A percentile compares a stretch with the other conserved stretches of the same genome.
phyloP scores from a whole-genome alignment of 2,329 filamentous ascomycete species.

The Venturia aucupariae region DNA sequence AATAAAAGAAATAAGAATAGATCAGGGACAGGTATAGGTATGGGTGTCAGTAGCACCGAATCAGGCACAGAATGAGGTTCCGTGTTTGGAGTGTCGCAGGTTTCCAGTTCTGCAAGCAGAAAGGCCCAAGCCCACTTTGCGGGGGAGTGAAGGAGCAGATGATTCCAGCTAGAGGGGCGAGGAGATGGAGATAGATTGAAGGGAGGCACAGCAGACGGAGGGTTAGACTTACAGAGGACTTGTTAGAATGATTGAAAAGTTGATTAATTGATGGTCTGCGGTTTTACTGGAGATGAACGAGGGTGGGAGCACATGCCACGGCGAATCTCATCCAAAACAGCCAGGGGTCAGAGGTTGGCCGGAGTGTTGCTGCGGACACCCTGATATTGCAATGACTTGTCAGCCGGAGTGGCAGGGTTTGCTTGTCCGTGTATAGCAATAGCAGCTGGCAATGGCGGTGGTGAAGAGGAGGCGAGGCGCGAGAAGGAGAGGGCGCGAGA shows the following conservation, averaged over 20 bases:
- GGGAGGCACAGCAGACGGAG: not conserved
- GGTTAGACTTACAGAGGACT: constrained; percentile 4
- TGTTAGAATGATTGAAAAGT: not conserved
- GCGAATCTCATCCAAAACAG: constrained; percentile 7
- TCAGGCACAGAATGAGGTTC: not conserved
- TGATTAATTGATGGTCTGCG: not conserved
- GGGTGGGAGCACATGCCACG: constrained; percentile 6
- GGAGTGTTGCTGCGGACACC: not conserved
- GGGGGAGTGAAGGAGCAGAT: not conserved
- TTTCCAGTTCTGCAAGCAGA: constrained; percentile 8
- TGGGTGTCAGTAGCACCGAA: not conserved
- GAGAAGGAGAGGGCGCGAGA: not conserved
- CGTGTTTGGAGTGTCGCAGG: constrained; percentile 6
- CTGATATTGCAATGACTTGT: constrained; percentile 7
- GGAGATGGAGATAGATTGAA: constrained; percentile 9
- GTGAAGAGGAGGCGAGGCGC: not conserved
- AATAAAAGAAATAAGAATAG: not conserved
- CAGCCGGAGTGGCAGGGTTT: not conserved
- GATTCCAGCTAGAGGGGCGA: not conserved
- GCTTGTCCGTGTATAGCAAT: not conserved
- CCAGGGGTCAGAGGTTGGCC: constrained; percentile 3
- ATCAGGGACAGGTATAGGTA: not conserved
- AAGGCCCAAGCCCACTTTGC: not conserved
- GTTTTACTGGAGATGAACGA: constrained; percentile 4
- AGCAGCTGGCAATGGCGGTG: too few species aligned